Base-by-base conservation (phyloP, 139 green algal genomes). In the Eudorina sp. region DNA sequence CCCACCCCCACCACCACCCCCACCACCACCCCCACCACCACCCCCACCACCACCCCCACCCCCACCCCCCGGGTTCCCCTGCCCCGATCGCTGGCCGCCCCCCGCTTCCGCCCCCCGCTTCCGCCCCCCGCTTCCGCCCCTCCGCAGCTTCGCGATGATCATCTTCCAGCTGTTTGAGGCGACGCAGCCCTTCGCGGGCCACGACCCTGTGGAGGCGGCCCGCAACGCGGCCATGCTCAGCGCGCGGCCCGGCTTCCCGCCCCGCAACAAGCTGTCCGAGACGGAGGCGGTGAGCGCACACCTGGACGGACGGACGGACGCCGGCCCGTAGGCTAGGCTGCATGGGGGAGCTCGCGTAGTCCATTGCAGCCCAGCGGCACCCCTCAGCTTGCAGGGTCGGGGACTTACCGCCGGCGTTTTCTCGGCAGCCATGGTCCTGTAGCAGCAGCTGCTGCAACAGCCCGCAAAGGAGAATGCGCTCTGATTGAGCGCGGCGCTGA, bases 101-200 rank as follows among this genome's bases (percentile, higher is more conserved):
- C 46, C 46, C 23, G 46, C 74, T n/a, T 29, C 62, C 16, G n/a
- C 23, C 19, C 55, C 55, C 55, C 14, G 19, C 14, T 19, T 43
- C 34, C 4, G 38, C 53, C 3, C 6, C 53, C 0, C 8, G 25
- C 3, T 21, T 46, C 68, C 62, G 21, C 96, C 66, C 86, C 96
- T 14, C 31, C 95, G 94, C 93, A 88, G 64, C 68, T 97, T 97
- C 88, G 95, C 92, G 53, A 94, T 97, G 79, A 94, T 97, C 88
- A 92, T 95, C 83, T 97, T 92, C 88, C 93, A 97, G 92, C 84
- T 97, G 43, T 97, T 96, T 70, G 93, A 93, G 88, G 83, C 89
- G 19, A 91, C 80, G 62, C 92, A 92, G n/a, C 94, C 95, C 18
- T 94, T 92, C 66, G 85, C 95, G 43, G 90, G 91, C 7, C 86